phyloP scores from a whole-genome alignment of 192 early-diverging fungal genomes.

The Bifiguratus adelaidae region DNA sequence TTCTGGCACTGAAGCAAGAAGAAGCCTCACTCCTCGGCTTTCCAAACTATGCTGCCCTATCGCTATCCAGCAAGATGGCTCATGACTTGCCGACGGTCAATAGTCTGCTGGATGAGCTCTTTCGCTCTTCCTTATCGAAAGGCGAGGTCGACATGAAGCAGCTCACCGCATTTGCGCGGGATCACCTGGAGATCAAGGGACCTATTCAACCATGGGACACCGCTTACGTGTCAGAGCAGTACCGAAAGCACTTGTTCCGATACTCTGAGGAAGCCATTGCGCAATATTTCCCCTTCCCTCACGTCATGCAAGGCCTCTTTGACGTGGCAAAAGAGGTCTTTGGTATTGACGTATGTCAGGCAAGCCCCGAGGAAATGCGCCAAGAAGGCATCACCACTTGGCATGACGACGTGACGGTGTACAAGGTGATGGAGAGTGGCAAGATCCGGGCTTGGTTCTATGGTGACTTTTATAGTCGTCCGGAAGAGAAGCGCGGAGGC shows the following conservation, averaged over 20 bases:
- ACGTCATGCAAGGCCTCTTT: constrained; percentile 41
- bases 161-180: constrained; percentile 31
- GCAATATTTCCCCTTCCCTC: constrained; percentile 40
- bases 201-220: constrained; percentile 42
- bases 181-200: constrained; percentile 11
- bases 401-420: constrained; percentile 47
- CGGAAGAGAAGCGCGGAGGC: constrained; percentile 42
- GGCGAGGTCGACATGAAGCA: constrained; percentile 28
- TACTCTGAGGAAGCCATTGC: constrained; percentile 42
- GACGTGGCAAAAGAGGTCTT: constrained; percentile 35
- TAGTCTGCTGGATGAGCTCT: constrained; percentile 28
- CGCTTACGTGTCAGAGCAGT: constrained; percentile 33
- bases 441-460: constrained; percentile 43
- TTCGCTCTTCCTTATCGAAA: constrained; percentile 24
- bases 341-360: constrained; percentile 31
- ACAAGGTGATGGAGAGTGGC: constrained; percentile 32
- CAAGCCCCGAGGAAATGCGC: constrained; percentile 17
- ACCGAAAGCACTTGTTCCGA: constrained; percentile 35
- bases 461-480: constrained; percentile 45
- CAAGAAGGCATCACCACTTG: constrained; percentile 27
- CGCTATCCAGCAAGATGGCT: constrained; percentile 47
- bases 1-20: constrained; percentile 37
- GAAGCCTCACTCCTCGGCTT: constrained; percentile 36
- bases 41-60: constrained; percentile 31
- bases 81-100: constrained; percentile 23